Conservation (phyloP, 305 asterid species). For the Solanum hybrid region DNA sequence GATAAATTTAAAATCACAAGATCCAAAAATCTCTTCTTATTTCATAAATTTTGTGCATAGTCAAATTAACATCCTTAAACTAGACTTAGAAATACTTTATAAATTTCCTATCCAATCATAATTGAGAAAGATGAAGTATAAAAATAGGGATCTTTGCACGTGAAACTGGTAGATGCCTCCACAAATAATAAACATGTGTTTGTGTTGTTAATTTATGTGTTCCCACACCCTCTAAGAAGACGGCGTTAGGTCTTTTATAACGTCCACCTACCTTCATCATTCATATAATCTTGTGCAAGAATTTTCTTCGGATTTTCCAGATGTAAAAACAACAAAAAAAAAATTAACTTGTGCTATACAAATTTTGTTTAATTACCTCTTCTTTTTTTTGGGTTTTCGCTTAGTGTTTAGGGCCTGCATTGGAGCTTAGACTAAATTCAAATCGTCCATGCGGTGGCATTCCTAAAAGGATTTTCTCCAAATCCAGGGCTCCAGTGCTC, state of each 20-base stretch:
- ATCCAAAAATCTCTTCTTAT: too few species aligned
- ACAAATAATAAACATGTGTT: background rate
- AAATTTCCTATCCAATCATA: background rate
- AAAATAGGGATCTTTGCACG: background rate
- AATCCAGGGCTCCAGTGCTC: too few species aligned
- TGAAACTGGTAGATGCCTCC: background rate
- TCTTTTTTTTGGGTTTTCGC: too few species aligned
- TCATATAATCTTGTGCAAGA: background rate
- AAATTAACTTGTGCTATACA: too few species aligned
- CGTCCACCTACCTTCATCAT: background rate
- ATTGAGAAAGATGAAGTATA: background rate
- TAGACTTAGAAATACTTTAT: background rate
- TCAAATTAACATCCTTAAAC: background rate
- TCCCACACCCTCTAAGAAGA: background rate
- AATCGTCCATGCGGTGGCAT: too few species aligned
- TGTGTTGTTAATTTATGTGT: background rate
- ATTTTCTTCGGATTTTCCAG: too few species aligned
- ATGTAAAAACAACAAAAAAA: too few species aligned
- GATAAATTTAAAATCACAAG: background rate
- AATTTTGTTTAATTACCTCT: too few species aligned
- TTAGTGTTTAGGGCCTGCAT: fast-evolving
- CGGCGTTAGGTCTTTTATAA: background rate
- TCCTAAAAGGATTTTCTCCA: too few species aligned
- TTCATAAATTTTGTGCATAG: background rate
- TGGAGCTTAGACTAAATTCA: too few species aligned